Base-by-base conservation (phyloP, 1,139 yeast species). In the Candida dubliniensis region DNA sequence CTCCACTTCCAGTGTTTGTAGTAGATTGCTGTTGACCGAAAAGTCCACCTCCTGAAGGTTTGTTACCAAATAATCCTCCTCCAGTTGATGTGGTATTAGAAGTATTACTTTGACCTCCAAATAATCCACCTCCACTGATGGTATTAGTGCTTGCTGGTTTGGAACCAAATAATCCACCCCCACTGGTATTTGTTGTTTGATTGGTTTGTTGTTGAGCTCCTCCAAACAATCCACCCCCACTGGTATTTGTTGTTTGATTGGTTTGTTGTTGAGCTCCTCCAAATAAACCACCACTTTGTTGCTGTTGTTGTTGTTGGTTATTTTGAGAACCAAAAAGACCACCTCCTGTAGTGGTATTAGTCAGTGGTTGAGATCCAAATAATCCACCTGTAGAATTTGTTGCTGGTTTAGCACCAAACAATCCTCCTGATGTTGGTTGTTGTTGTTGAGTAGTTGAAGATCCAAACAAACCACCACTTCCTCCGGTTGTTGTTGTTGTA, bases 151-250 rank as follows among this genome's bases (percentile, higher is more conserved):
- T 41, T 29, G 36, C 38, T 43, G 41, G 44, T 14, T 42, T 29
- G 34, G 37, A 49, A 3, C 66, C 66, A 47, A 62, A 61, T 10
- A 60, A 48, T 1, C 66, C 66, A 11, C 66, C 61, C 15, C 48
- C 53, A 25, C 43, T 44, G 9, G 42, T 50, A 31, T 47, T 44
- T 36, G 40, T 42, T 34, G 43, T 30, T 8, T 30, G n/a, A 30
- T 30, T 30, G 6, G 23, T 18, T 18, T 18, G 23, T 18, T 18
- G 23, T 18, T 18, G 44, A 13, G 41, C 30, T 8, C 30, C 34
- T 11, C 39, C 40, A 37, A 37, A 37, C 9, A 37, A 37, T 10
- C 40, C 40, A n/a, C 40, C 40, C 7, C 31, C 34, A 35, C 38
- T 35, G n/a, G 47, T 36, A 29, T 15, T 38, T 34, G 41, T 18